Conservation (phyloP, 2,329 filamentous ascomycete species). For the Arthrobotrys sinensis region DNA sequence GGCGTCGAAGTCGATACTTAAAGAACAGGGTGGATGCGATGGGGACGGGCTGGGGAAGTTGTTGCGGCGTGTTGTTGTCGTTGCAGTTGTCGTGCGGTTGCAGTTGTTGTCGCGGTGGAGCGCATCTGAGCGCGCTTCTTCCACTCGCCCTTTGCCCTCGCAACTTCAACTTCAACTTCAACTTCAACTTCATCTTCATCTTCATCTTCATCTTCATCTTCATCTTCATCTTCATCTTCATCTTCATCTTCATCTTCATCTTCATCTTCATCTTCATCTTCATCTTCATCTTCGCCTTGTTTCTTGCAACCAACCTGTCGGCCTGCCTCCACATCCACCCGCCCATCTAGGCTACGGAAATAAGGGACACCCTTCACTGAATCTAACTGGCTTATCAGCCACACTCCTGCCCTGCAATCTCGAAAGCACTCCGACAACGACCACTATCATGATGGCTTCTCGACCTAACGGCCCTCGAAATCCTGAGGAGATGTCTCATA, state of each 20-base stretch:
- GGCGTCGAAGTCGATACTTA: background rate
- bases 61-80: conserved; percentile 28
- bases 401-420: background rate
- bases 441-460: conserved; percentile 21
- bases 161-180: background rate
- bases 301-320: conserved; percentile 2
- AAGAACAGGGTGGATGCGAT: conserved; percentile 26
- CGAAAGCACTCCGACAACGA: background rate
- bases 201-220: background rate
- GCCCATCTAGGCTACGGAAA: background rate
- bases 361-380: no score
- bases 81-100: conserved; percentile 7
- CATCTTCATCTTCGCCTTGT: no score
- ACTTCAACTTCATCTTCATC: background rate
- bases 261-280: background rate
- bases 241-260: no score
- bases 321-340: background rate
- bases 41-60: conserved; percentile 7
- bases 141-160: background rate
- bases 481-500: conserved; percentile 53
- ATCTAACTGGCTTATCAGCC: background rate
- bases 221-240: background rate
- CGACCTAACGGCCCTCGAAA: conserved; percentile 44
- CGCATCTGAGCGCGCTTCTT: conserved; percentile 10
- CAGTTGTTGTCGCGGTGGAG: conserved; percentile 8